A percentile compares a stretch with the other conserved stretches of the same genome.
These are phyloP conservation scores for Daldinia childiae DNA, from an alignment of 495 filamentous ascomycete genomes.

Conservation along the genomic window DNA sequence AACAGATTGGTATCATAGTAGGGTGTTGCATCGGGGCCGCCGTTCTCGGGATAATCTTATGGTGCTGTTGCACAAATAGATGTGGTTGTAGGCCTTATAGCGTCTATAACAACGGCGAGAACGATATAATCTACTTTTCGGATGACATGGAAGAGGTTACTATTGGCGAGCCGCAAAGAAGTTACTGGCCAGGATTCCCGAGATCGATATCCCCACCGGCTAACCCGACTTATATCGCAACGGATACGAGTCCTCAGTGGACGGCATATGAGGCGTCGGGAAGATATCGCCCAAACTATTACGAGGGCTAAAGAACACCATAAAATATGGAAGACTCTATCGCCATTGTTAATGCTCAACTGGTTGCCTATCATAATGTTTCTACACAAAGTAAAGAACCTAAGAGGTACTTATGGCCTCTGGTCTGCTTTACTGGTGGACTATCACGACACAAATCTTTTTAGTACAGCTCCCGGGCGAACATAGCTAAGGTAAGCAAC, in stretches of 20 bases:
- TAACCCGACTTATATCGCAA: conserved; percentile 32
- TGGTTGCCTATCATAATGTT: no score
- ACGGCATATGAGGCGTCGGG: conserved; percentile 27
- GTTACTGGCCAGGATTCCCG: conserved; percentile 38
- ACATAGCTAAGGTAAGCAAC: not conserved
- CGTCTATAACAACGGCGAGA: conserved; percentile 27
- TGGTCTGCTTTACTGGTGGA: not conserved
- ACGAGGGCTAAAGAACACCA: not conserved
- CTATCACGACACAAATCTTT: not conserved
- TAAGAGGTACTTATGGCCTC: not conserved
- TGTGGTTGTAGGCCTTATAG: conserved; percentile 33
- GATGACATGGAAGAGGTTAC: conserved; percentile 2
- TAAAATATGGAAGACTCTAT: not conserved
- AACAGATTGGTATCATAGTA: conserved; percentile 43
- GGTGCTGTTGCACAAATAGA: conserved; percentile 36
- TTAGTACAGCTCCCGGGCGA: not conserved
- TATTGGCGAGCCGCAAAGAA: conserved; percentile 16
- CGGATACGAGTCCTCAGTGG: conserved; percentile 18
- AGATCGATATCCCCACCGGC: conserved; percentile 39
- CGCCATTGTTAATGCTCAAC: not conserved
- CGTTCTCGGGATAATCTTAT: conserved; percentile 40
- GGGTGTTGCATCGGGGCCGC: conserved; percentile 37
- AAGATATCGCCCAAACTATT: conserved; percentile 6
- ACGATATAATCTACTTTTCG: not conserved
- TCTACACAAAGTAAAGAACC: not conserved